Evolutionary conservation across 345 rosid genomes (phyloP), one percentile per base, ranked within the genome.

Genomic region (Abelmoschus esculentus): DNA sequence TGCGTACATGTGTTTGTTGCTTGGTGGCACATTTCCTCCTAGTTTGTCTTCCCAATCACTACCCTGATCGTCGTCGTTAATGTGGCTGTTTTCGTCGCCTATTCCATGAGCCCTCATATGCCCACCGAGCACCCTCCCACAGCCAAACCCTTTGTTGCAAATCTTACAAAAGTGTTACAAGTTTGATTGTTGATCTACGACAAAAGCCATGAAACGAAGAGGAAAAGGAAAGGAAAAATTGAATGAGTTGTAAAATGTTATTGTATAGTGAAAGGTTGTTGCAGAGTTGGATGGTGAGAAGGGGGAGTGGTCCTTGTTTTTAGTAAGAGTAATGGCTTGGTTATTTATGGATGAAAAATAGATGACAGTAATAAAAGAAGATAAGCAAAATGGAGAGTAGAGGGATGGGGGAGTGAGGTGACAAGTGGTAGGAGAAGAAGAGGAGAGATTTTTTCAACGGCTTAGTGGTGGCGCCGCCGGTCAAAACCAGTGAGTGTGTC

Each of bases 51-150:
- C 90, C 91, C 90, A 87, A 69, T 84, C 88, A 71, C 88, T 85
- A 0, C 71, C 84, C 0, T 75, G 84, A 58, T 86, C 90, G 5
- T 87, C 87, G 1, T 87, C 91, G 7, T 86, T 89, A 17, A 78
- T 34, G 18, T 80, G 80, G 3, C 54, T 77, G 18, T 69, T 74
- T 50, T 87, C 90, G 36, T 83, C 85, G 1, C 91, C 87, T 7
- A 87, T 84, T n/a, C 96, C 96, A 18, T 89, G 96, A 0, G 96
- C 87, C 77, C 96, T 81, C 96, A 89, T 87, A 72, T 89, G 96
- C 28, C 96, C 96, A 0, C 96, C 96, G 1, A 89, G 70, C 4
- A 90, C 91, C 40, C 91, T 80, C 6, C 96, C 96, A 22, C 91
- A 87, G 29, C 83, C 84, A 69, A 85, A 89, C 5, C 96, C 96